Base-by-base conservation (phyloP, 306 rosid genomes). In the Cucurbita pepo region DNA sequence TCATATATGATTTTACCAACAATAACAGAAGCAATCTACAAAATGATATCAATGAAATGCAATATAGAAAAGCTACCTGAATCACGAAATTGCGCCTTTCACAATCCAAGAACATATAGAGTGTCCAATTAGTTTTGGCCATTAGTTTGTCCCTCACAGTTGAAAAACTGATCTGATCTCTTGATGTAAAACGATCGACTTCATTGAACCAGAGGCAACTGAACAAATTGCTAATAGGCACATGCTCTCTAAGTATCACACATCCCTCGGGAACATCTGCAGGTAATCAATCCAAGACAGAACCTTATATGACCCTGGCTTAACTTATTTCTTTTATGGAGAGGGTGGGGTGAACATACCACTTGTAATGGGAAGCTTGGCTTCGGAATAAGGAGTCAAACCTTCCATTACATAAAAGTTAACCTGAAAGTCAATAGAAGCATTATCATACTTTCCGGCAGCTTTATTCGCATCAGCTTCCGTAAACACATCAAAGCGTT, bases 261-360 rank as follows among this genome's bases (percentile, higher is more conserved):
- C 99, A 94, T 69, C 96, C 97, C 87, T 94, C 99, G 22, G 99
- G 99, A 83, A 94, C 99, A 79, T 94, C 99, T 94, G 88, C 82
- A 86, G 69, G 34, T 2, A 76, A 43, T 30, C 34, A 21, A n/a
- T 74, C 75, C 80, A 52, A 77, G 71, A 73, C 47, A 64, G 75
- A 62, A 76, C 16, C 71, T 78, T 69, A 51, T 65, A 51, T 36
- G 8, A 44, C 7, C 71, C 61, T 58, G 72, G 44, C 13, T 38
- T 16, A 59, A 47, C 47, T 47, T 47, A 5, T 48, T 69, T 14
- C 43, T 50, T 69, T 51, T 34, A 50, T 6, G 40, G 59, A 34
- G 58, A 25, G 59, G 15, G 74, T 14, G 11, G 74, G 30, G 10
- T 6, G 18, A 30, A 50, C 91, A 67, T 73, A 94, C 99, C 99